phyloP scores from a whole-genome alignment of 1,139 yeast genomes.

The Yamadazyma blattariae region DNA sequence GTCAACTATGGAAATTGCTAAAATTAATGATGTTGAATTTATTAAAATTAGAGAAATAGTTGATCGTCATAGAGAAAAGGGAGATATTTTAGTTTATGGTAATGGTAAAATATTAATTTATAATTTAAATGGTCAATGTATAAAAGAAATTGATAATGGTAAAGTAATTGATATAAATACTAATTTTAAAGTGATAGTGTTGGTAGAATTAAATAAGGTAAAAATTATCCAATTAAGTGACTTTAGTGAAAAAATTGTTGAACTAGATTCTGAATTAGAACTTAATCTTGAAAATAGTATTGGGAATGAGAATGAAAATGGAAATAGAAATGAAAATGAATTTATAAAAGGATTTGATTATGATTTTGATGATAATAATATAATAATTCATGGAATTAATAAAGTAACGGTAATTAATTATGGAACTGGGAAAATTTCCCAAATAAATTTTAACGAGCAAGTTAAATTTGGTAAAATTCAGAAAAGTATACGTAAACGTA shows the following conservation, averaged over 20 bases:
- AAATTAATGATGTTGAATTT: slow-evolving; percentile 13
- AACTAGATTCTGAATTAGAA: background rate
- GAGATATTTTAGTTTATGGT: slow-evolving; percentile 29
- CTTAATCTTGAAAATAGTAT: slow-evolving; percentile 11
- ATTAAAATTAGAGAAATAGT: slow-evolving; percentile 19
- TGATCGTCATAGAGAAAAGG: slow-evolving; percentile 23
- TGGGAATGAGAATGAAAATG: background rate
- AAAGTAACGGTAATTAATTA: slow-evolving; percentile 28
- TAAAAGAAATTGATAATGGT: slow-evolving; percentile 15
- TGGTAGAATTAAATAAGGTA: slow-evolving; percentile 15
- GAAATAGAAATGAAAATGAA: background rate
- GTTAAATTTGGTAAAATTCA: slow-evolving; percentile 19
- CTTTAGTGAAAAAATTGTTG: background rate
- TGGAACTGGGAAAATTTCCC: slow-evolving; percentile 5
- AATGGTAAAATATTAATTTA: slow-evolving; percentile 27
- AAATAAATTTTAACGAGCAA: slow-evolving; percentile 13
- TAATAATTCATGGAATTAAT: slow-evolving; percentile 27
- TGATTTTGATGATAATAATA: slow-evolving; percentile 53
- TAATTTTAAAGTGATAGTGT: slow-evolving; percentile 31
- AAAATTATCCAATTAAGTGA: background rate
- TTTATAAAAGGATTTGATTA: slow-evolving; percentile 26
- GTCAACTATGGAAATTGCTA: slow-evolving; percentile 16
- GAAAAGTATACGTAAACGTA: slow-evolving; percentile 8
- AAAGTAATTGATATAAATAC: slow-evolving; percentile 22
- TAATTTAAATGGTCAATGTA: slow-evolving; percentile 25